Evolutionary conservation across 495 filamentous ascomycete species (phyloP).

Genomic region (Penicilliopsis zonata): DNA sequence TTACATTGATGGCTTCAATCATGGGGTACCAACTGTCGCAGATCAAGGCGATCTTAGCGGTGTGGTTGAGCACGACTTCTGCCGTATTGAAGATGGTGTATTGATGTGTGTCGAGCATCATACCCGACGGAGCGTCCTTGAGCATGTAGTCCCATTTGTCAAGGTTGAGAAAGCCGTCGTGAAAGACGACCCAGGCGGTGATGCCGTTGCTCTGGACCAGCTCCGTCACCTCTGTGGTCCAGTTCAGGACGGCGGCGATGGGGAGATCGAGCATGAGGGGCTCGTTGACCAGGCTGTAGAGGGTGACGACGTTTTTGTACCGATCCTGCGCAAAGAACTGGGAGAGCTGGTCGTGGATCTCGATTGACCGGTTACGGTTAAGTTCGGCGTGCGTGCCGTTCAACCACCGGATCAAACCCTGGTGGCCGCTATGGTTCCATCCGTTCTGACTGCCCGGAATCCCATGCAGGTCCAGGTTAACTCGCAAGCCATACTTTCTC

Average conservation of each 20-base stretch:
- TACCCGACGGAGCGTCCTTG: constrained; percentile 28
- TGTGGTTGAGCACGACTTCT: constrained; percentile 62
- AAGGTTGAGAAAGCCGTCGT: constrained; percentile 76
- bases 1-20: constrained; percentile 55
- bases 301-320: constrained; percentile 70
- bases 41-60: constrained; percentile 67
- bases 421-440: constrained; percentile 77
- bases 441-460: constrained; percentile 79
- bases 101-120: constrained; percentile 88
- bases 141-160: constrained; percentile 67
- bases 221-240: constrained; percentile 52
- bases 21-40: constrained; percentile 79
- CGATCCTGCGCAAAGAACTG: constrained; percentile 76
- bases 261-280: constrained; percentile 62
- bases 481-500: constrained; percentile 82
- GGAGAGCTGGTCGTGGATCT: constrained; percentile 67
- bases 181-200: constrained; percentile 54
- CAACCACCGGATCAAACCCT: constrained; percentile 63
- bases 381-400: constrained; percentile 53
- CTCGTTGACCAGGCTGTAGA: constrained; percentile 84
- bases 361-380: constrained; percentile 66
- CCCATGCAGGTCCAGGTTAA: constrained; percentile 90
- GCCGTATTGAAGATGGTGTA: constrained; percentile 80
- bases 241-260: constrained; percentile 47
- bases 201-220: constrained; percentile 62